A percentile compares a stretch with the other conserved stretches of the same genome.
Evolutionary conservation across 768 basidiomycete species (phyloP).

Genomic region (Postia placenta): DNA sequence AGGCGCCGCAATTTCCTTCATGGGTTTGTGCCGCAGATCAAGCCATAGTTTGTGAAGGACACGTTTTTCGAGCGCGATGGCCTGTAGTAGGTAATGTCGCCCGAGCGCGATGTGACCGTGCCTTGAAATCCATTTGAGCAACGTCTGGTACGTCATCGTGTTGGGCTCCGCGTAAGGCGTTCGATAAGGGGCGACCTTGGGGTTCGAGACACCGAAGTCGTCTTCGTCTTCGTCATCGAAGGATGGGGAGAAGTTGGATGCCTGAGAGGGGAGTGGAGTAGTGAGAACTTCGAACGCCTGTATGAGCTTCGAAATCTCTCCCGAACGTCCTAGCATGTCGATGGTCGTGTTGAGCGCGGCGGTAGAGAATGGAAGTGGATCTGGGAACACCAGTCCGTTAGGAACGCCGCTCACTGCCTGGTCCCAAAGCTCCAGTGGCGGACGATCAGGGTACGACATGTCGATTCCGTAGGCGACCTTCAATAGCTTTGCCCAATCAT

Average conservation of each 20-base stretch:
- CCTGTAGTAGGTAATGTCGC: conserved; percentile 61
- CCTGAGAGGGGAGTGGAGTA: conserved; percentile 53
- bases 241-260: conserved; percentile 38
- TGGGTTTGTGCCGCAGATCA: conserved; percentile 17
- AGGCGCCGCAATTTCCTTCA: conserved; percentile 39
- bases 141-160: conserved; percentile 56
- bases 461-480: conserved; percentile 74
- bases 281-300: conserved; percentile 77
- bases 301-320: conserved; percentile 60
- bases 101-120: conserved; percentile 45
- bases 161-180: conserved; percentile 51
- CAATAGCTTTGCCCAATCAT: conserved; percentile 54
- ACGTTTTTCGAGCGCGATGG: conserved; percentile 38
- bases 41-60: conserved; percentile 27
- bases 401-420: neutral
- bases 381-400: neutral
- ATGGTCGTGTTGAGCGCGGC: conserved; percentile 67
- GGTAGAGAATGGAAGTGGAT: conserved; percentile 36
- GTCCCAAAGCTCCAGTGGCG: conserved; percentile 42
- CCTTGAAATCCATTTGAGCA: conserved; percentile 52
- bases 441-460: conserved; percentile 64
- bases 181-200: conserved; percentile 29
- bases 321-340: conserved; percentile 58
- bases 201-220: conserved; percentile 42
- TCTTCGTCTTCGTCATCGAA: conserved; percentile 68